Evolutionary conservation across 2,329 filamentous ascomycete species (phyloP), one percentile per base, ranked within the genome.

Genomic region (Aspergillus hortae): DNA sequence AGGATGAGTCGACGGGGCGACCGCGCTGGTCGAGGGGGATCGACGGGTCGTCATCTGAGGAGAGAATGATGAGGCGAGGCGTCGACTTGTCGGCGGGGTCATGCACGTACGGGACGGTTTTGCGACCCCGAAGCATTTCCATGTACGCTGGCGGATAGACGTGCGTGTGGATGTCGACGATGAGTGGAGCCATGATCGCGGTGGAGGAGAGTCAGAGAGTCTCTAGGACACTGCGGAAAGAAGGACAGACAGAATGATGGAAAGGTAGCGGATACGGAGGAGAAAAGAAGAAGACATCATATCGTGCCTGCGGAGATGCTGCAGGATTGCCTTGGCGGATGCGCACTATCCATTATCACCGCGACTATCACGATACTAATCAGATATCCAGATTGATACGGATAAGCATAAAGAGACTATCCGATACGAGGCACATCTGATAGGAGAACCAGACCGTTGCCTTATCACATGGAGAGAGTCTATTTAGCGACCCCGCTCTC

Each of bases 1-100:
- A 96, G 63, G 92, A 89, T 1, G 84, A 78, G 19, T 90, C 92
- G 41, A 96, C 83, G 3, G 92, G 91, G 3, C 92, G 85, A 35
- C 91, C 92, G 2, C 89, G 86, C 32, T 71, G 59, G 19, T 71
- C 66, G 27, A 66, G 59, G 4, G 69, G 68, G 44, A 68, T 66
- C 62, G 68, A 64, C 3, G 67, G 58, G 49, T 74, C 72, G 56
- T 76, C 72, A 46, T 77, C 75, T 12, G 74, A 76, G 5, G 73
- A 68, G 30, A 77, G 70, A 45, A 77, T 77, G 55, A 77, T 75
- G 14, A 77, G 67, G 23, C 74, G 70, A 2, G 74, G 72, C 9
- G 69, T 64, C 19, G 62, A 58, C 10, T 59, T 59, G 40, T 61
- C 56, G 25, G 64, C 60, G 17, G 71, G 72, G 27, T 75, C 68